phyloP scores from a whole-genome alignment of 2,329 filamentous ascomycete genomes.

The Calonectria pauciramosa region DNA sequence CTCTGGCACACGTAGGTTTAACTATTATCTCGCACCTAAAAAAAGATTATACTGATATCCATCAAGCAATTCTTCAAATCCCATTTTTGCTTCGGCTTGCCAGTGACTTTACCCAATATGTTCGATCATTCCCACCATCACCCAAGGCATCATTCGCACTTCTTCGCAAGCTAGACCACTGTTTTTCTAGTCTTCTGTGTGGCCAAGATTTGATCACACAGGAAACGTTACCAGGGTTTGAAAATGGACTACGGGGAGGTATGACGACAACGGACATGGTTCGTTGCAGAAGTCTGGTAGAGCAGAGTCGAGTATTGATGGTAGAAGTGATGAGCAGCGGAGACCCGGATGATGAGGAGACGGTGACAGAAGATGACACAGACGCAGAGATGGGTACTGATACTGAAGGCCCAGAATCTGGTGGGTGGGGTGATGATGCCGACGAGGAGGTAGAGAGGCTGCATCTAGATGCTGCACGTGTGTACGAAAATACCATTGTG shows the following conservation, averaged over 20 bases:
- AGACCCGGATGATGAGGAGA: constrained; percentile 57
- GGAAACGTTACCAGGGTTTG: constrained; percentile 78
- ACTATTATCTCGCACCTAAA: fast-evolving
- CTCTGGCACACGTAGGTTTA: constrained; percentile 81
- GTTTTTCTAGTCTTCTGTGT: constrained; percentile 81
- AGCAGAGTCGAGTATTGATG: constrained; percentile 79
- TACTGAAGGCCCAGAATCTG: constrained; percentile 41
- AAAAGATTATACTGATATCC: constrained; percentile 10
- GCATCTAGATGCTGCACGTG: constrained; percentile 79
- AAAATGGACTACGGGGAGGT: constrained; percentile 70
- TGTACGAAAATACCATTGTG: constrained; percentile 86
- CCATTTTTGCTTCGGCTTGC: constrained; percentile 87
- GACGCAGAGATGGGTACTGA: constrained; percentile 50
- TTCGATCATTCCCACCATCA: constrained; percentile 75
- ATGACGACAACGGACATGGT: constrained; percentile 89
- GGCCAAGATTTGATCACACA: constrained; percentile 77
- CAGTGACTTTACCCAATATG: constrained; percentile 78
- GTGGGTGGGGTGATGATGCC: constrained; percentile 50
- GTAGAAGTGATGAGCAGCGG: constrained; percentile 74
- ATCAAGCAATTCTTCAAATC: constrained; percentile 72
- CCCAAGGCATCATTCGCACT: constrained; percentile 78
- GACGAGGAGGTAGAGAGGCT: constrained; percentile 64
- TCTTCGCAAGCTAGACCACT: constrained; percentile 84
- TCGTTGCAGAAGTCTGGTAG: constrained; percentile 84
- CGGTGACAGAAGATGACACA: constrained; percentile 47